Conservation (phyloP, 1,284 basidiomycete species). For the Xerocomus minutiporus region DNA sequence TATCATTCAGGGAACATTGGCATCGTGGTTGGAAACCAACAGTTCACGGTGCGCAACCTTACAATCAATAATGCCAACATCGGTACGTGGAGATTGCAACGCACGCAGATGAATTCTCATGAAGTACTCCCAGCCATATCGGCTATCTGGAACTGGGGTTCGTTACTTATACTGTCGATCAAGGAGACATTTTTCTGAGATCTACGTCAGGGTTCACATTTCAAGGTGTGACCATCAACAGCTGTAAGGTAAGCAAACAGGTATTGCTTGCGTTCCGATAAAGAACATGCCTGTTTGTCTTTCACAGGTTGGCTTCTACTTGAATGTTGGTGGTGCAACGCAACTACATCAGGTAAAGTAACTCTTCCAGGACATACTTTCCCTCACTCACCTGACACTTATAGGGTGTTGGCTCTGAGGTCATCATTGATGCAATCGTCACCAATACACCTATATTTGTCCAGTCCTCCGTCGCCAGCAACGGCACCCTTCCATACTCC, state of each 20-base stretch:
- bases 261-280: too few species aligned
- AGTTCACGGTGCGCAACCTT: conserved; percentile 52
- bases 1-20: conserved; percentile 37
- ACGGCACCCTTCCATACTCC: conserved; percentile 32
- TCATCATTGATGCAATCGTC: conserved; percentile 46
- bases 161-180: too few species aligned
- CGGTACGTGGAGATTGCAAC: too few species aligned
- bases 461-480: conserved; percentile 29
- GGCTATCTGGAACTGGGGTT: conserved; percentile 46
- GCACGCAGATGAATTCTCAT: too few species aligned
- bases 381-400: too few species aligned
- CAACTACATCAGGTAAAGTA: too few species aligned
- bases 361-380: too few species aligned
- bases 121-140: conserved; percentile 38
- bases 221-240: conserved; percentile 40
- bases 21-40: conserved; percentile 49
- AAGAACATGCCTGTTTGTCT: too few species aligned
- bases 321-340: conserved; percentile 15
- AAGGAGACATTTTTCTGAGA: too few species aligned
- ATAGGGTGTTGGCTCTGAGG: conserved; percentile 40
- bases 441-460: conserved; percentile 33
- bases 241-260: too few species aligned
- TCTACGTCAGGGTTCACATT: conserved; percentile 37
- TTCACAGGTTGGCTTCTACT: conserved; percentile 39
- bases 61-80: conserved; percentile 45